Evolutionary conservation across 2,329 filamentous ascomycete species (phyloP), one percentile per base, ranked within the genome.

Genomic region (Botrytis porri): DNA sequence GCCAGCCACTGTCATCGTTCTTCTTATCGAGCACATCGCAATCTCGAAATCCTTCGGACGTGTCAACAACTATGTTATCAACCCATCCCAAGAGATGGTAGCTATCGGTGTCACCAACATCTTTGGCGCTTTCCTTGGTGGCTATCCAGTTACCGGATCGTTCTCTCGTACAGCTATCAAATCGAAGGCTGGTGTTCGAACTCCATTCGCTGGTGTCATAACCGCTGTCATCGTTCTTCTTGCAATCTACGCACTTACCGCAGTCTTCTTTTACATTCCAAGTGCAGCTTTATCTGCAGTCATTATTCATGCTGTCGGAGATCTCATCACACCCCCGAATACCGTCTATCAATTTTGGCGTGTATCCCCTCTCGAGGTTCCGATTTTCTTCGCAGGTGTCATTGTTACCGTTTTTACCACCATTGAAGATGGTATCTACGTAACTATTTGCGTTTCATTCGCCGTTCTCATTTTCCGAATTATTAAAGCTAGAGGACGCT

Each of bases 131-230:
- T 97, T 98, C 84, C 86, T 98, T 4, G 96, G 95, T 69, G 96
- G 88, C 3, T 99, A 97, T 80, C 93, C 95, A 22, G 93, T 94
- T 0, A 99, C 95, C 3, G 96, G 96, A 1, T 98, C 96, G 4
- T 98, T 98, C 86, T 97, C 93, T 51, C 90, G 96, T 75, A 98
- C 96, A 41, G 95, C 96, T 70, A 98, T 98, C 84, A 97, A 98
- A 83, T 96, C 95, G 7, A 98, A 98, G 83, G 95, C 96, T 67
- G 96, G 96, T 79, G 95, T 98, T 6, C 90, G 94, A 37, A 98
- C 95, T 0, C 95, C 95, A 1, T 90, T 97, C 72, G 94, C 93
- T 25, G 95, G 96, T 83, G 88, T 97, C 60, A 93, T 98, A 76
- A 98, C 95, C 12, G 95, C 93, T 0, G 71, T 92, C 22, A 88